Percentiles rank a stretch among this genome's conserved stretches.
phyloP scores from a whole-genome alignment of 2,329 filamentous ascomycete genomes.

The Hymenoscyphus fraxineus region DNA sequence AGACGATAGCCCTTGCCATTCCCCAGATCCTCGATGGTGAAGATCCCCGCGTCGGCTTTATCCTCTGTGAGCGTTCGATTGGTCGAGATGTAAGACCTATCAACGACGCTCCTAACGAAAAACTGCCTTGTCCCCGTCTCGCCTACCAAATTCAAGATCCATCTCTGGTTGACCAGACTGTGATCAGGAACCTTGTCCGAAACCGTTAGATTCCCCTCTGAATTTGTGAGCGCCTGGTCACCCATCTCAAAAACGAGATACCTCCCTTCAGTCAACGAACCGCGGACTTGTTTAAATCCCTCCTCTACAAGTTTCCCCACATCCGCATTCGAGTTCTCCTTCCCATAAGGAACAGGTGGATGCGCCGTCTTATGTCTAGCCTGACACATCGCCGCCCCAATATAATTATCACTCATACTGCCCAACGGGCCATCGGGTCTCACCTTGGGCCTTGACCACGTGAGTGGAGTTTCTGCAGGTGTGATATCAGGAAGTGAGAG shows the following conservation, averaged over 20 bases:
- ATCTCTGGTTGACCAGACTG: slow-evolving; percentile 42
- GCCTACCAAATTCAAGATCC: slow-evolving; percentile 44
- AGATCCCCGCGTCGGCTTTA: slow-evolving; percentile 9
- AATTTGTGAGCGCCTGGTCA: slow-evolving; percentile 41
- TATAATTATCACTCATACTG: slow-evolving; percentile 40
- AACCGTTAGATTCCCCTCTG: slow-evolving; percentile 14
- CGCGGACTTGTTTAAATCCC: slow-evolving; percentile 50
- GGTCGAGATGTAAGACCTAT: slow-evolving; percentile 36
- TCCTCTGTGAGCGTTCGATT: not conserved
- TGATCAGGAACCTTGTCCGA: slow-evolving; percentile 36
- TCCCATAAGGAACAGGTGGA: slow-evolving; percentile 46
- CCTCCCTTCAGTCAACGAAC: slow-evolving; percentile 52
- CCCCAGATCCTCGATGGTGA: slow-evolving; percentile 14
- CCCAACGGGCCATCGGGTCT: slow-evolving; percentile 9
- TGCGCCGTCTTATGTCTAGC: slow-evolving; percentile 36
- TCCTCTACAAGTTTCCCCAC: slow-evolving; percentile 42
- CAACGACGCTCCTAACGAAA: slow-evolving; percentile 38
- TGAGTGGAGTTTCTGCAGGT: slow-evolving; percentile 25
- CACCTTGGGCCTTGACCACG: slow-evolving; percentile 1
- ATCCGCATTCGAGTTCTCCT: slow-evolving; percentile 35
- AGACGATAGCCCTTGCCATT: slow-evolving; percentile 14
- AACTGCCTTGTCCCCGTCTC: slow-evolving; percentile 32
- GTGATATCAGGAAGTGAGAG: slow-evolving; percentile 45
- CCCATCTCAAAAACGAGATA: slow-evolving; percentile 48
- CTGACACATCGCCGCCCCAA: slow-evolving; percentile 44